Conservation (phyloP, 495 filamentous ascomycete species). For the Podospora fimiseda region DNA sequence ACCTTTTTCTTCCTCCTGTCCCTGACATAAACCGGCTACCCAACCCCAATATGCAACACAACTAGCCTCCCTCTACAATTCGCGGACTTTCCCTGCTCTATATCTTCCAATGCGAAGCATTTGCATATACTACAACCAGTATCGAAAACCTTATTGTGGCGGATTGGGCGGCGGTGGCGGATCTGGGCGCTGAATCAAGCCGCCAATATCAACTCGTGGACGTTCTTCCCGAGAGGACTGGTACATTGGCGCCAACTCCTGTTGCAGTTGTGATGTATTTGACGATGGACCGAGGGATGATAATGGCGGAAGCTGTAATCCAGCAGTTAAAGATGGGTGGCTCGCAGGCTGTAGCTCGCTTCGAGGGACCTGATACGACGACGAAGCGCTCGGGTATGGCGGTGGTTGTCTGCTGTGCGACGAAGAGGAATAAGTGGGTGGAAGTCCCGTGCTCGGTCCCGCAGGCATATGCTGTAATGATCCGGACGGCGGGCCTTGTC, state of each 20-base stretch:
- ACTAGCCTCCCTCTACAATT: too few relatives aligned
- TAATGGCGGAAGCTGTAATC: constrained; percentile 45
- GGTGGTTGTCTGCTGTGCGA: constrained; percentile 36
- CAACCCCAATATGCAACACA: too few relatives aligned
- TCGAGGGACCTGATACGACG: constrained; percentile 40
- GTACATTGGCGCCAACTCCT: constrained; percentile 16
- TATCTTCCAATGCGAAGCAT: neutral
- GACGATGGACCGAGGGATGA: constrained; percentile 39
- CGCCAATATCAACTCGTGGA: constrained; percentile 48
- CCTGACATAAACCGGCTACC: too few relatives aligned
- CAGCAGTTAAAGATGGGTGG: constrained; percentile 30
- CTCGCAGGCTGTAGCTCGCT: constrained; percentile 34
- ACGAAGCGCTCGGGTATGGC: constrained; percentile 33
- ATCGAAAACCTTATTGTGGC: neutral
- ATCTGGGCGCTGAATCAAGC: constrained; percentile 43
- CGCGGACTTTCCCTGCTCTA: too few relatives aligned
- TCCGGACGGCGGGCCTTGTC: constrained; percentile 22
- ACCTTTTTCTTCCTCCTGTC: too few relatives aligned
- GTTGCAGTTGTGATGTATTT: constrained; percentile 13
- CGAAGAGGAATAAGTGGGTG: constrained; percentile 32
- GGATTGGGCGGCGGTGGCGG: constrained; percentile 19
- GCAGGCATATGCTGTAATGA: constrained; percentile 28
- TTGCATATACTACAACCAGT: neutral
- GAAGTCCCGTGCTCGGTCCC: constrained; percentile 23
- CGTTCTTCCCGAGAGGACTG: constrained; percentile 40